Percentiles rank a stretch among this genome's conserved stretches.
phyloP scores from a whole-genome alignment of 208 protist genomes.

The Wallacemonas collosoma region DNA sequence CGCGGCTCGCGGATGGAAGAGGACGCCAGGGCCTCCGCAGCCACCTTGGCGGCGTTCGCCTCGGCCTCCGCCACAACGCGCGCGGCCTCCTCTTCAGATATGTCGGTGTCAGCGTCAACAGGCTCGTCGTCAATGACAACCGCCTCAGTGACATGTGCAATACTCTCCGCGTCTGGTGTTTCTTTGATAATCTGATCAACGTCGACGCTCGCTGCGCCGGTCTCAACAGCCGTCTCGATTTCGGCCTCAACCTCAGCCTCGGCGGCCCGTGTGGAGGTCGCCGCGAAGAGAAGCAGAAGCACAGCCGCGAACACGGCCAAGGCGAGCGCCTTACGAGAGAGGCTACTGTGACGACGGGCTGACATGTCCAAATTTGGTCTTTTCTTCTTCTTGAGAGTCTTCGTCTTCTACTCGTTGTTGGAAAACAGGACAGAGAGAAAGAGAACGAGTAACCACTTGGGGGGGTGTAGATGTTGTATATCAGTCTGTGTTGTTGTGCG shows the following conservation, averaged over 20 bases:
- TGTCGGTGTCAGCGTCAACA: constrained; percentile 10
- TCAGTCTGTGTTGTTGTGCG: no score
- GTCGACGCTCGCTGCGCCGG: neutral
- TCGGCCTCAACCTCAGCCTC: neutral
- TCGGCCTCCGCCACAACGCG: constrained; percentile 10
- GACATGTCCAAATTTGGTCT: neutral
- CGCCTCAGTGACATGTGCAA: neutral
- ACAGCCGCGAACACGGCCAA: neutral
- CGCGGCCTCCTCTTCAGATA: constrained; percentile 18
- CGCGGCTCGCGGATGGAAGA: constrained; percentile 20
- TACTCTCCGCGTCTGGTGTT: neutral
- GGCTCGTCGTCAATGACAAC: constrained; percentile 6
- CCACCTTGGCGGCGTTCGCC: neutral
- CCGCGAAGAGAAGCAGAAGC: neutral
- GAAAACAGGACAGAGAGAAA: no score
- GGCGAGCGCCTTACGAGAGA: neutral
- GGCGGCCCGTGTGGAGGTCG: neutral
- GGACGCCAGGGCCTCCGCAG: neutral
- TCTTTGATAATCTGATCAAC: neutral
- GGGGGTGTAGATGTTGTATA: no score
- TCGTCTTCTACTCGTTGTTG: no score
- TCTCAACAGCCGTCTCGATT: no score
- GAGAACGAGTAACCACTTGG: no score
- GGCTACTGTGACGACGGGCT: neutral
- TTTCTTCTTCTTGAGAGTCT: neutral